Evolutionary conservation across 2,329 filamentous ascomycete species (phyloP).

Genomic region (Fusarium caatingaense): DNA sequence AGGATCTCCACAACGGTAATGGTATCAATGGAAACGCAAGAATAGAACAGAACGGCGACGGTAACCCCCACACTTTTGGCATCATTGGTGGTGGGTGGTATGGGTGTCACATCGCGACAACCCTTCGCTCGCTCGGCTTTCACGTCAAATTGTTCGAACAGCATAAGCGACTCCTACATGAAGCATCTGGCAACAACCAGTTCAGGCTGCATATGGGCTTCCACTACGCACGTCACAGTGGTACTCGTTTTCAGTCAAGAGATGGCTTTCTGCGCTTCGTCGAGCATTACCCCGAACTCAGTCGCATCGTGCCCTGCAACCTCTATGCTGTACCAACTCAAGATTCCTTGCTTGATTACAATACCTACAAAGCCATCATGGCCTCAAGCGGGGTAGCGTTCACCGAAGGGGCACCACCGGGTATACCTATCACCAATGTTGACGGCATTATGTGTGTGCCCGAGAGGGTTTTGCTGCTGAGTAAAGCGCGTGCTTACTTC

Average conservation of each 20-base stretch:
- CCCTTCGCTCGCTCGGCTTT: background rate
- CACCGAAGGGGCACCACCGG: background rate
- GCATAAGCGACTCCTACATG: slow-evolving; percentile 5
- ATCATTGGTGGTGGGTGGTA: slow-evolving; percentile 10
- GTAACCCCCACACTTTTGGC: background rate
- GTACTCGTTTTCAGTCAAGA: background rate
- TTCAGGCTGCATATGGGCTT: slow-evolving; percentile 9
- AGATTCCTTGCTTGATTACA: slow-evolving; percentile 4
- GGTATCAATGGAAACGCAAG: background rate
- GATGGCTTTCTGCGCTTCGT: slow-evolving; percentile 3
- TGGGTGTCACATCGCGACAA: slow-evolving; percentile 2
- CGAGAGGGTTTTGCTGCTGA: slow-evolving; percentile 1
- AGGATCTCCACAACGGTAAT: background rate
- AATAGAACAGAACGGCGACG: background rate
- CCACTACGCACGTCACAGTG: slow-evolving; percentile 12
- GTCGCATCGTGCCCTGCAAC: slow-evolving; percentile 3
- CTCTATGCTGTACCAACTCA: background rate
- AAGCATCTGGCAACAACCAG: slow-evolving; percentile 15
- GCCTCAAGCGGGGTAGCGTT: background rate
- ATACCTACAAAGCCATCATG: slow-evolving; percentile 6
- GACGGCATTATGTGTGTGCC: slow-evolving; percentile 3
- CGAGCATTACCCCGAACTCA: background rate
- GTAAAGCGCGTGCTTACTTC: background rate
- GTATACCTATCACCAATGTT: background rate
- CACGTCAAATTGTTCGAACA: slow-evolving; percentile 1